Evolutionary conservation across 352 stramenopile genomes (phyloP).

Genomic region (Phytophthora melonis): DNA sequence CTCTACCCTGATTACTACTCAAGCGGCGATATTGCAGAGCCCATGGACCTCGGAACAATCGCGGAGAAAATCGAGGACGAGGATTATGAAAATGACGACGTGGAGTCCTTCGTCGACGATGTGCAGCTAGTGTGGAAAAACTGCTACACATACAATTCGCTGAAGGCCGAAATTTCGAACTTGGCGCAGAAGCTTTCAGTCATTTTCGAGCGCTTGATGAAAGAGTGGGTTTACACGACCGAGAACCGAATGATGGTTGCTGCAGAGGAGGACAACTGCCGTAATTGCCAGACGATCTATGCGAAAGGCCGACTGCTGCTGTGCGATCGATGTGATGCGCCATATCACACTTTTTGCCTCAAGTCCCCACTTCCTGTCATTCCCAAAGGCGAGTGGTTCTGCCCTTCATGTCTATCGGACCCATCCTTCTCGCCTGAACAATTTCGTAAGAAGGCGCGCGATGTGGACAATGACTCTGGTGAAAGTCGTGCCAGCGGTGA

Average conservation of each 20-base stretch:
- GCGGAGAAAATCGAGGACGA: slow-evolving; percentile 87
- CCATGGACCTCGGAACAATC: slow-evolving; percentile 87
- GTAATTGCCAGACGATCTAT: slow-evolving; percentile 76
- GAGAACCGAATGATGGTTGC: slow-evolving; percentile 62
- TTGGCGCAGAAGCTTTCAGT: slow-evolving; percentile 79
- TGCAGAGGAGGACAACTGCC: slow-evolving; percentile 82
- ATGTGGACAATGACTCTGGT: slow-evolving; percentile 21
- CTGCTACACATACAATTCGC: slow-evolving; percentile 86
- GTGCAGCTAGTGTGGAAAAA: slow-evolving; percentile 89
- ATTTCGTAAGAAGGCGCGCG: slow-evolving; percentile 54
- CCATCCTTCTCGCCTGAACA: slow-evolving; percentile 64
- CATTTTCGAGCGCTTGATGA: slow-evolving; percentile 84
- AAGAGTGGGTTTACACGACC: slow-evolving; percentile 79
- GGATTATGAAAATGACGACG: slow-evolving; percentile 86
- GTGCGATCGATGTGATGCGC: slow-evolving; percentile 85
- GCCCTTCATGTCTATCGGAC: slow-evolving; percentile 64
- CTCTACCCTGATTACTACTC: slow-evolving; percentile 88
- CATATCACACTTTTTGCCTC: slow-evolving; percentile 88
- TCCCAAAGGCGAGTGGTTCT: slow-evolving; percentile 82
- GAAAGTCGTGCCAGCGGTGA: slow-evolving; percentile 20
- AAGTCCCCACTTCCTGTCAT: slow-evolving; percentile 62
- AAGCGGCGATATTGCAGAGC: slow-evolving; percentile 72
- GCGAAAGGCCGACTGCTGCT: slow-evolving; percentile 72
- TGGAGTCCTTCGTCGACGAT: slow-evolving; percentile 85
- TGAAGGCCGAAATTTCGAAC: slow-evolving; percentile 82